phyloP scores from a whole-genome alignment of 495 filamentous ascomycete genomes.

The Podospora bellae-mahoneyi region DNA sequence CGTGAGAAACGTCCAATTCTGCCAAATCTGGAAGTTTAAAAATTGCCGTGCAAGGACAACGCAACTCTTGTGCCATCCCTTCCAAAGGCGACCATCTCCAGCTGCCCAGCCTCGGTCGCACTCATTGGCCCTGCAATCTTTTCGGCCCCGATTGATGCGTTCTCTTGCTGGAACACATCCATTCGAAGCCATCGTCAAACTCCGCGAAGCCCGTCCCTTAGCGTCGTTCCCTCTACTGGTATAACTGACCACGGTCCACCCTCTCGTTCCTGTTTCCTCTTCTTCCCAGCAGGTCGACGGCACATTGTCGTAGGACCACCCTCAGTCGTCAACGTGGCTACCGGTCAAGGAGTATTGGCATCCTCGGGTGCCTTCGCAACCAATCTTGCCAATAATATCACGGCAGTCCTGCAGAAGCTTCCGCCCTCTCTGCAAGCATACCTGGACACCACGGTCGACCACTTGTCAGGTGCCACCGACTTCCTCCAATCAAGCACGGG shows the following conservation, averaged over 20 bases:
- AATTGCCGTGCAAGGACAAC: slow-evolving; percentile 25
- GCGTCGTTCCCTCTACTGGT: not conserved
- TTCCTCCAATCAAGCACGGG: slow-evolving; percentile 52
- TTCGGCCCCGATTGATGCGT: not conserved
- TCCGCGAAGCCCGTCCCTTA: not conserved
- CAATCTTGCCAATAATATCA: slow-evolving; percentile 41
- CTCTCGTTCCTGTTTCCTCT: slow-evolving; percentile 11
- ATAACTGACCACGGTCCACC: not conserved
- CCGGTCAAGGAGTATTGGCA: slow-evolving; percentile 45
- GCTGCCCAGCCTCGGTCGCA: slow-evolving; percentile 14
- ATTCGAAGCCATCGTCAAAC: not conserved
- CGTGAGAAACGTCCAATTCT: slow-evolving; percentile 20
- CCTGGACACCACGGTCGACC: slow-evolving; percentile 41
- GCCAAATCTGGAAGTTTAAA: slow-evolving; percentile 20
- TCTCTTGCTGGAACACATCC: not conserved
- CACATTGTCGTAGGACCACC: slow-evolving; percentile 42
- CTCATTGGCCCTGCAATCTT: slow-evolving; percentile 25
- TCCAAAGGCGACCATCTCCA: slow-evolving; percentile 13
- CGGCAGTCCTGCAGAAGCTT: slow-evolving; percentile 37
- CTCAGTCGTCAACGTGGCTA: slow-evolving; percentile 54
- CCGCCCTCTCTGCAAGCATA: slow-evolving; percentile 48
- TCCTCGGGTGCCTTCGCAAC: slow-evolving; percentile 49
- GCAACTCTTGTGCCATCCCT: slow-evolving; percentile 12
- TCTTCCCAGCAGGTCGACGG: slow-evolving; percentile 30
- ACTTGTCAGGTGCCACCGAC: slow-evolving; percentile 53